These are phyloP conservation scores for Candida ortonii DNA, from an alignment of 805 yeast genomes.

Conservation along the genomic window DNA sequence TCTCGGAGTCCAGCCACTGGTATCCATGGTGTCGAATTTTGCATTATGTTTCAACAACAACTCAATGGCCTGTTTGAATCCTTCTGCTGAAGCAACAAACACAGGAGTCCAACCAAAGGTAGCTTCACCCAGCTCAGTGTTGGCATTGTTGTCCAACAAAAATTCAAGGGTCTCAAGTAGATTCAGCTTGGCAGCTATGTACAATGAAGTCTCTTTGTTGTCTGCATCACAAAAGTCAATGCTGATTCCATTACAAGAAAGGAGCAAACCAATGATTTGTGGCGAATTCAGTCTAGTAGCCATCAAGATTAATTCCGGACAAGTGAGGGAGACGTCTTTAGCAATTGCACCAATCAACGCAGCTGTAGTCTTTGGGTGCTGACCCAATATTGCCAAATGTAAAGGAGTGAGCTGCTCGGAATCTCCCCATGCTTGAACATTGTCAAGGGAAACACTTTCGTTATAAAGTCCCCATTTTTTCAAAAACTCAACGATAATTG, in stretches of 20 bases:
- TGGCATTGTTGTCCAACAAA: constrained; percentile 59
- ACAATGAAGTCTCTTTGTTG: constrained; percentile 77
- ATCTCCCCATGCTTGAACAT: constrained; percentile 63
- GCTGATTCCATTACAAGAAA: constrained; percentile 57
- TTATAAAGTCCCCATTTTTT: constrained; percentile 60
- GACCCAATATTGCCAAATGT: constrained; percentile 78
- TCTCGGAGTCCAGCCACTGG: constrained; percentile 96
- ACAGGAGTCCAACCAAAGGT: constrained; percentile 94
- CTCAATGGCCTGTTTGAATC: constrained; percentile 55
- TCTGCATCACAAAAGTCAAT: constrained; percentile 60
- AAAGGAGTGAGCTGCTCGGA: constrained; percentile 78
- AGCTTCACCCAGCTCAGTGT: constrained; percentile 70
- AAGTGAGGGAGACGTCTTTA: constrained; percentile 37
- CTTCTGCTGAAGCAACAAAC: constrained; percentile 87
- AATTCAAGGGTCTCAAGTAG: constrained; percentile 49
- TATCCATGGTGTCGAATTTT: constrained; percentile 57
- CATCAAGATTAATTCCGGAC: constrained; percentile 58
- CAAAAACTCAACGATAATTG: constrained; percentile 53
- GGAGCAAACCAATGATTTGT: constrained; percentile 50
- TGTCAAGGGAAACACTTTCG: constrained; percentile 51
- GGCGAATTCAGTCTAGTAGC: constrained; percentile 68
- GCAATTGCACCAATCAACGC: constrained; percentile 50
- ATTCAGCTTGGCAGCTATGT: constrained; percentile 70
- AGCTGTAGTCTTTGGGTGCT: constrained; percentile 73
- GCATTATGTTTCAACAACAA: constrained; percentile 55